These are phyloP conservation scores for Mikania micrantha DNA, from an alignment of 129 eudicot species.

Conservation along the genomic window DNA sequence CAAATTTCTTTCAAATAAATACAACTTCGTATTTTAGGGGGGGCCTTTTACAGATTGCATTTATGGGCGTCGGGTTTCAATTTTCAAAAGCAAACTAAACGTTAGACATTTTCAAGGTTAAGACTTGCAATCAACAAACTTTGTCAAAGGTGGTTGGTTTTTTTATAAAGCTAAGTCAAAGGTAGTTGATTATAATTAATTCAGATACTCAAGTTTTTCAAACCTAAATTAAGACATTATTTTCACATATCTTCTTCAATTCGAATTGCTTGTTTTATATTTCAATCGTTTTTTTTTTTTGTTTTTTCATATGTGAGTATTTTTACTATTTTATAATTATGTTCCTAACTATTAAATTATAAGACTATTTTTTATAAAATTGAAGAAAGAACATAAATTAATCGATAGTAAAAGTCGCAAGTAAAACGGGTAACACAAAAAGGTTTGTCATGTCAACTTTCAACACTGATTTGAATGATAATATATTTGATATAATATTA, in stretches of 20 bases:
- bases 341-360: too few relatives aligned
- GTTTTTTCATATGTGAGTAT: too few relatives aligned
- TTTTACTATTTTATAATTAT: too few relatives aligned
- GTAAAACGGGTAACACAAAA: too few relatives aligned
- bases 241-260: neutral
- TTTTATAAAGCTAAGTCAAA: slow-evolving; percentile 27
- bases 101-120: slow-evolving; percentile 18
- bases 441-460: neutral
- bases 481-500: too few relatives aligned
- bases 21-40: neutral
- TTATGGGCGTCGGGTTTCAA: slow-evolving; percentile 17
- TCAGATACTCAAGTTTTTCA: neutral
- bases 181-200: slow-evolving; percentile 23
- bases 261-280: too few relatives aligned
- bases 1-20: neutral
- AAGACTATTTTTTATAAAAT: too few relatives aligned
- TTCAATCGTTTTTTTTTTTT: neutral
- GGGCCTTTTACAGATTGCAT: neutral
- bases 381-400: too few relatives aligned
- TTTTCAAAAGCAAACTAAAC: slow-evolving; percentile 10
- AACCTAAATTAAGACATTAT: neutral
- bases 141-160: slow-evolving; percentile 34
- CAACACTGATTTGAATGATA: neutral
- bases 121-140: slow-evolving; percentile 4
- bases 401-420: too few relatives aligned